Evolutionary conservation across 371 early-diverging fungal genomes (phyloP), one percentile per base, ranked within the genome.

Genomic region (Chytridium lagenaria): DNA sequence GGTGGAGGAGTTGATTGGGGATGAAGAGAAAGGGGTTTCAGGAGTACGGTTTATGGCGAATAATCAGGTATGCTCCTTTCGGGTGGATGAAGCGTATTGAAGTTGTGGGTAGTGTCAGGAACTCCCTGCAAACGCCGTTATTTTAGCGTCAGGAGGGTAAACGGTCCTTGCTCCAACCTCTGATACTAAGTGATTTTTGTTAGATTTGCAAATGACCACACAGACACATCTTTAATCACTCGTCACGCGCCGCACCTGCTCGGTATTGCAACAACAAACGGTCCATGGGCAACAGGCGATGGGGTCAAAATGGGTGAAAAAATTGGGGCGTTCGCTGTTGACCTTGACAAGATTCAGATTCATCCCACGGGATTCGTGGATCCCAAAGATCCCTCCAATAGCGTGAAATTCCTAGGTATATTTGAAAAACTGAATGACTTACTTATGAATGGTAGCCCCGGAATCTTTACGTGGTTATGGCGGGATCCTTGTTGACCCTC

Each of bases 281-380:
- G 95, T 66, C 87, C 90, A 63, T 92, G 91, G 85, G 92, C 93
- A 69, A 92, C 94, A 3, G 95, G 95, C 74, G 95, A 95, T 80
- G 96, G 95, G 76, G 87, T 94, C 78, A 91, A 91, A 84, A 89
- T 95, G 89, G 87, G 90, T 34, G 75, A 86, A 39, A 84, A 82
- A 31, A 85, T 87, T 59, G 94, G 95, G 49, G 94, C 91, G 28
- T 86, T 83, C 78, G 84, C 88, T 23, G 89, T 92, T 67, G 92
- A 94, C 82, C 83, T 95, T 81, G 94, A 72, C 34, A 31, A 77
- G 80, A 93, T 95, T 50, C 96, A 95, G 81, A 92, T 95, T 33
- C 95, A 95, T 71, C 96, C 96, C 52, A 95, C 96, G 22, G 96
- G 96, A 71, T 84, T 95, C 69, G 94, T 95, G 22, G 92, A 92